Base-by-base conservation (phyloP, 345 rosid genomes). In the Syzygium aromaticum region DNA sequence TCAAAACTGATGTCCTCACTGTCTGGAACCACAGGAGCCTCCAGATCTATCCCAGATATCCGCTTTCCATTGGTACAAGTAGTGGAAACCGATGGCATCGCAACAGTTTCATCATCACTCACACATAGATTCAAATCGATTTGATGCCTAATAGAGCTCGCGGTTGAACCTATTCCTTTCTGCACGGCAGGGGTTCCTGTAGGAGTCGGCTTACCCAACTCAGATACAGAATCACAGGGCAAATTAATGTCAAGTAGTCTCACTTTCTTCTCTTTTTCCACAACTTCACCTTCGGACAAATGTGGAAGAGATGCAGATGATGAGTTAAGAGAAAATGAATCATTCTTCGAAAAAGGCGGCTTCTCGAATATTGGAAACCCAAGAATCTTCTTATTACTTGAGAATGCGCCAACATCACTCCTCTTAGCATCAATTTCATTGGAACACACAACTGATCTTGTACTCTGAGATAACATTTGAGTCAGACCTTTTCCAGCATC, bases 91-190 rank as follows among this genome's bases (percentile, higher is more conserved):
- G 90, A 85, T 77, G 93, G 86, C 52, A 86, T 43, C 87, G 88
- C 89, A 85, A 93, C 89, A 93, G 92, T 89, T 89, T 94, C 99
- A 90, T 94, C 98, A 91, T 95, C 99, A 10, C 87, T 91, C 78
- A 93, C 84, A 86, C 94, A 93, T 8, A 90, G 87, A 86, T 97
- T 97, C 94, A 97, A 89, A 92, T 97, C 99, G 90, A 97, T 93
- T n/a, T 89, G 89, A 89, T 90, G 91, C 88, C 95, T 92, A 86
- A 83, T 56, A 90, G 90, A 86, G 78, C 89, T 84, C 11, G 88
- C 88, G 54, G 88, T 93, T 40, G 84, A 64, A 77, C 88, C 94
- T 49, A 85, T 86, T 89, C 88, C 92, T 85, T 91, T 92, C 87
- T 91, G 91, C 40, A 88, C 19, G 9, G 86, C 87, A 43, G 52